A percentile compares a stretch with the other conserved stretches of the same genome.
phyloP scores from a whole-genome alignment of 116 monocot species.

The Papilionanthe hybrid region DNA sequence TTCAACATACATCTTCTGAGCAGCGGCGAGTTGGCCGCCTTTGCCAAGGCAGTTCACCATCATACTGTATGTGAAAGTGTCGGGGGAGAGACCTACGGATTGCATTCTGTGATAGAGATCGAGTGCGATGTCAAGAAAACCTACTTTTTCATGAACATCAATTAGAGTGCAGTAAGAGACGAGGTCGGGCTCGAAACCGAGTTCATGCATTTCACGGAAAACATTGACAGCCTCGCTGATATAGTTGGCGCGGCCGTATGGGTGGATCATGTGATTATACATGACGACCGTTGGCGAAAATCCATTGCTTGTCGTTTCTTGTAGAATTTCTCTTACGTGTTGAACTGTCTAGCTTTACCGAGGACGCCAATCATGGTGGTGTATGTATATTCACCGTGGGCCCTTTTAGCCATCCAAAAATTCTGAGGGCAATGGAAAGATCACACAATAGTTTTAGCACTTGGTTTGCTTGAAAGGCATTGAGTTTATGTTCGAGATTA shows the following conservation, averaged over 20 bases:
- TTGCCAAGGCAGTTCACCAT: too few species aligned
- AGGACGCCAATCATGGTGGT: slow-evolving; percentile 91
- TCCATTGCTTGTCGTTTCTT: slow-evolving; percentile 71
- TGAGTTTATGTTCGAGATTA: too few species aligned
- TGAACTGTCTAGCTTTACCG: slow-evolving; percentile 80
- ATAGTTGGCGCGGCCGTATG: slow-evolving; percentile 87
- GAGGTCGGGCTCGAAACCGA: slow-evolving; percentile 62
- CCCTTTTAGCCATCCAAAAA: too few species aligned
- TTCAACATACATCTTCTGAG: slow-evolving; percentile 76
- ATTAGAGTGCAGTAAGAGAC: slow-evolving; percentile 95
- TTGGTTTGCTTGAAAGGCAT: too few species aligned
- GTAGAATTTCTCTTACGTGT: slow-evolving; percentile 41
- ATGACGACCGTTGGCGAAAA: slow-evolving; percentile 81
- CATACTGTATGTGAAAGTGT: too few species aligned
- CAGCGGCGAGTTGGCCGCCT: slow-evolving; percentile 71
- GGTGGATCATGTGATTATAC: slow-evolving; percentile 85
- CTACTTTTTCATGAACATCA: slow-evolving; percentile 94
- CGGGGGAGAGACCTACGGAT: too few species aligned
- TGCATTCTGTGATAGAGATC: slow-evolving; percentile 58
- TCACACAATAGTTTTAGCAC: too few species aligned
- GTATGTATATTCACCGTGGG: too few species aligned
- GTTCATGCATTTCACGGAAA: slow-evolving; percentile 70
- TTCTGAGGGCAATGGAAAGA: too few species aligned
- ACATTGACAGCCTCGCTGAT: too few species aligned
- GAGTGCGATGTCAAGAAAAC: slow-evolving; percentile 74